Base-by-base conservation (phyloP, 1,284 basidiomycete species). In the Papiliotrema laurentii region DNA sequence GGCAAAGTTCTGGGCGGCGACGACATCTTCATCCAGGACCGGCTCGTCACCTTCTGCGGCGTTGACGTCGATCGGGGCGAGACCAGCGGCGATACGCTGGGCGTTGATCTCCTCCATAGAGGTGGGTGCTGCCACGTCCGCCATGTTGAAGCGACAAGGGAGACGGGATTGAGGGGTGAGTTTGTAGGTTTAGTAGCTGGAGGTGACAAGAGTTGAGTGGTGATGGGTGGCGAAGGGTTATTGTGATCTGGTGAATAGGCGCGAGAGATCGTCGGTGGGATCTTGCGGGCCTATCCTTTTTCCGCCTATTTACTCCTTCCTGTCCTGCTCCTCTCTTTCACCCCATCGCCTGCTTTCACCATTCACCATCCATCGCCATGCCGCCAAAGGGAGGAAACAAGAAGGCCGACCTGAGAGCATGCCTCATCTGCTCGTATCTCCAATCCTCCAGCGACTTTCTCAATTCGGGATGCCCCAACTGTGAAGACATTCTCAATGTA, bases 101-200 rank as follows among this genome's bases (percentile, higher is more conserved):
- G 88, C 91, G 80, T 97, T 97, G 47, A 93, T 97, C 80, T 98
- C 96, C 70, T 97, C 93, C 68, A 98, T 82, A 94, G 83, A 86
- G 69, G 96, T 86, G 69, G 50, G 41, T 58, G 58, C 34, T 49
- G 31, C 53, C 35, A 16, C 44, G 26, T 59, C 57, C 11, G 49
- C 53, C 53, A 56, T 59, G 47, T 41, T 57, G n/a, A n/a, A n/a
- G n/a, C n/a, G n/a, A n/a, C n/a, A n/a, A n/a, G n/a, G n/a, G n/a
- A n/a, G 49, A 26, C 16, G 14, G 21, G 22, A n/a, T 19, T 26
- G 9, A 14, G 22, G 18, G 19, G 27, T 31, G 36, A 18, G 34
- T 47, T 2, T 36, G 27, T 41, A 22, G 25, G 28, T 25, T 5
- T 42, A 22, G 28, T 36, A 26, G n/a, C 4, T 14, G 26, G 37